These are phyloP conservation scores for Sonneratia alba DNA, from an alignment of 345 rosid genomes.

Conservation along the genomic window DNA sequence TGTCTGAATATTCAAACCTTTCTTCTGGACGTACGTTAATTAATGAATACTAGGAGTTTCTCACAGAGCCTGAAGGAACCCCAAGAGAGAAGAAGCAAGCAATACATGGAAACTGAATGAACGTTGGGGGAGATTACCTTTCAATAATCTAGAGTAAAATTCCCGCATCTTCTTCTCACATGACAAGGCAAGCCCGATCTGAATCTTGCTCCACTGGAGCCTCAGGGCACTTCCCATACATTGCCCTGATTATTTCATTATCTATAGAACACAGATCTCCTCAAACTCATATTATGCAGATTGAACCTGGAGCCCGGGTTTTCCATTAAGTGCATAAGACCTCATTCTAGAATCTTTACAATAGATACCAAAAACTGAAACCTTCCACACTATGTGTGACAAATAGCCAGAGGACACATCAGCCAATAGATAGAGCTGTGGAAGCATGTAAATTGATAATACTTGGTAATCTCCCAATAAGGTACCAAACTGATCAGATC, in stretches of 20 bases:
- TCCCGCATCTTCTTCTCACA: too few relatives aligned
- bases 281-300: neutral
- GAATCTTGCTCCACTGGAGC: neutral
- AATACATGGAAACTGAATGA: too few relatives aligned
- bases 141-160: too few relatives aligned
- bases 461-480: neutral
- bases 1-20: too few relatives aligned
- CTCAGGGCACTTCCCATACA: neutral
- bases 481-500: constrained; percentile 13
- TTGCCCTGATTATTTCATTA: neutral
- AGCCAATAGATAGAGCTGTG: constrained; percentile 16
- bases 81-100: too few relatives aligned
- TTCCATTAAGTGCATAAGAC: neutral
- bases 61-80: neutral
- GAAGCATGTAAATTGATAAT: constrained; percentile 6
- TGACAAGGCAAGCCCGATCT: neutral
- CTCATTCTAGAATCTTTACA: constrained; percentile 5
- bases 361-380: neutral
- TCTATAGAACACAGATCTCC: neutral
- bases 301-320: constrained; percentile 12
- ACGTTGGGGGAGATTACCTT: too few relatives aligned
- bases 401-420: constrained; percentile 13
- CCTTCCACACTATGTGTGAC: constrained; percentile 9
- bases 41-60: neutral
- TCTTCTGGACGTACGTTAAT: neutral